Conservation (phyloP, 352 stramenopile genomes). For the Stramenopiles sp. region DNA sequence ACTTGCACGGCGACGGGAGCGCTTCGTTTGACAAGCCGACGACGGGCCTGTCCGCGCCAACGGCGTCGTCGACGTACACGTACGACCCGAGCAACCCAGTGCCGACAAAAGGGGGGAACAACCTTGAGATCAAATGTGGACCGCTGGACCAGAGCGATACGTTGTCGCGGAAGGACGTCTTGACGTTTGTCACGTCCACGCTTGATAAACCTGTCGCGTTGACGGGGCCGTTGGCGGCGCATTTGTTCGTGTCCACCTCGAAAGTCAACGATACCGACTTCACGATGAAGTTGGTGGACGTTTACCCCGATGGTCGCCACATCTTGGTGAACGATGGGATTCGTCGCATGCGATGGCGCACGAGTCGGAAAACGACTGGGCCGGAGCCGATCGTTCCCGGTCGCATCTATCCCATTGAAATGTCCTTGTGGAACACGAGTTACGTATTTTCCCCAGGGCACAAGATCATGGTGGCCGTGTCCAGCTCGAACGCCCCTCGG, state of each 20-base stretch:
- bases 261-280: conserved; percentile 25
- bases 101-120: conserved; percentile 24
- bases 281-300: conserved; percentile 21
- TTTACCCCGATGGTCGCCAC: conserved; percentile 21
- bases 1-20: conserved; percentile 8
- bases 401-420: conserved; percentile 19
- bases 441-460: conserved; percentile 24
- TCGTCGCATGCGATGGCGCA: conserved; percentile 23
- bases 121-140: conserved; percentile 23
- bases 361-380: background rate
- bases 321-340: conserved; percentile 20
- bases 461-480: conserved; percentile 18
- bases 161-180: conserved; percentile 20
- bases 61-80: conserved; percentile 11
- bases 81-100: conserved; percentile 23
- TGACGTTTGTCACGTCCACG: conserved; percentile 16
- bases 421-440: conserved; percentile 23
- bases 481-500: conserved; percentile 19
- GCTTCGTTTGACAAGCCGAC: background rate
- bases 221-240: conserved; percentile 17
- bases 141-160: conserved; percentile 19
- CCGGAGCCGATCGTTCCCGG: conserved; percentile 15
- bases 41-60: background rate
- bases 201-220: conserved; percentile 17
- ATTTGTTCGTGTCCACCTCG: conserved; percentile 22